Percentiles rank a stretch among this genome's conserved stretches.
Conservation (phyloP, 1,284 basidiomycete species). For the Cutaneotrichosporon cutaneum region DNA sequence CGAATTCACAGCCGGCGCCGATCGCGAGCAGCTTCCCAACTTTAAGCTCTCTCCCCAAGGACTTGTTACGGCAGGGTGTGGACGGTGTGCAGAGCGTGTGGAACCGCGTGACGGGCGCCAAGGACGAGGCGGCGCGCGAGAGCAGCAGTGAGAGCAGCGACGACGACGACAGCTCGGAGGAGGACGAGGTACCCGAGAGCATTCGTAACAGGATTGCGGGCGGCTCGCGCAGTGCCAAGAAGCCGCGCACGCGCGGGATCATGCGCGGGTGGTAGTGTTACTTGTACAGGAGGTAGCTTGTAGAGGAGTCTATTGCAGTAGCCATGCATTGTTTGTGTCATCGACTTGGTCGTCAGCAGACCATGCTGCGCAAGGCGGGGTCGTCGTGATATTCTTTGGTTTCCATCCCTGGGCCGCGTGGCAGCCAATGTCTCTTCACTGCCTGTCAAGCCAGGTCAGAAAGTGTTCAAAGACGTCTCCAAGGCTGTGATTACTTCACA, state of each 20-base stretch:
- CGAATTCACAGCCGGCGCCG: not conserved
- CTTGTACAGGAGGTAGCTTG: not conserved
- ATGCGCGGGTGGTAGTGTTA: slow-evolving; percentile 8
- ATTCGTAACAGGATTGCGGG: slow-evolving; percentile 2
- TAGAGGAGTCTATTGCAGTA: not conserved
- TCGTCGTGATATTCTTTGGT: not conserved
- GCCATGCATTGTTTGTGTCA: not conserved
- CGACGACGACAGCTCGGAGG: slow-evolving; percentile 1
- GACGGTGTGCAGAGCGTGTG: slow-evolving; percentile 10
- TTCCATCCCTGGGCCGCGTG: not conserved
- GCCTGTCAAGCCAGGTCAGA: too few relatives aligned
- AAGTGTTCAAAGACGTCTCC: too few relatives aligned
- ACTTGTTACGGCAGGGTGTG: slow-evolving; percentile 17
- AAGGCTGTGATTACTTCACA: too few relatives aligned
- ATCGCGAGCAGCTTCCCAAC: not conserved
- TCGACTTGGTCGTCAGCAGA: not conserved
- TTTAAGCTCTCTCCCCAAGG: slow-evolving; percentile 15
- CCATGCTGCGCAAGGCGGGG: too few relatives aligned
- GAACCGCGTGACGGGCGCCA: slow-evolving; percentile 5
- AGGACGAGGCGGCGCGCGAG: not conserved
- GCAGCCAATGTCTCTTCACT: too few relatives aligned
- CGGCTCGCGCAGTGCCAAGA: not conserved
- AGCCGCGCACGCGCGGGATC: not conserved
- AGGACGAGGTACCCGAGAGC: slow-evolving; percentile 5
- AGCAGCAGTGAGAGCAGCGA: slow-evolving; percentile 7